A percentile compares a stretch with the other conserved stretches of the same genome.
These are phyloP conservation scores for Jamesozyma rosinii DNA, from an alignment of 805 yeast genomes.

Conservation along the genomic window DNA sequence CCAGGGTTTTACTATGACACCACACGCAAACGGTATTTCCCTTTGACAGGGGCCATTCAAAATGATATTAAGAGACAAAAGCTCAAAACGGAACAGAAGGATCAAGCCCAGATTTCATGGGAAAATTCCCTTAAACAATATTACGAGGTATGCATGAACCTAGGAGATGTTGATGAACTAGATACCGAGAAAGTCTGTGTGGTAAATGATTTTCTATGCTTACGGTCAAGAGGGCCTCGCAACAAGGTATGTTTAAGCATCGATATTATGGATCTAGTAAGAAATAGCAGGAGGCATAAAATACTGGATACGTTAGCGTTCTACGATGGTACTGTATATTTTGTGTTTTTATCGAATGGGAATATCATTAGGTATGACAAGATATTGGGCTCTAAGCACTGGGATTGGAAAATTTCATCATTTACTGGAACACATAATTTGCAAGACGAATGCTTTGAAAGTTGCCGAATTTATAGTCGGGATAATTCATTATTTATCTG, in stretches of 20 bases:
- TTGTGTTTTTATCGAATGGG: background rate
- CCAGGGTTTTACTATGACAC: conserved; percentile 27
- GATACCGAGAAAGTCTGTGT: background rate
- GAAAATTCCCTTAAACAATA: background rate
- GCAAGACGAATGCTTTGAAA: background rate
- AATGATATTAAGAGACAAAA: conserved; percentile 4
- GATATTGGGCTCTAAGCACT: background rate
- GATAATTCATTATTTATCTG: background rate
- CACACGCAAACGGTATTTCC: conserved; percentile 21
- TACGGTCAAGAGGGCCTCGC: background rate
- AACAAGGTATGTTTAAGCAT: background rate
- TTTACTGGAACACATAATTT: background rate
- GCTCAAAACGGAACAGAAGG: background rate
- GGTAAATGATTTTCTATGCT: too few species aligned
- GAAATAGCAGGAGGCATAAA: background rate
- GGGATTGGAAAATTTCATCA: background rate
- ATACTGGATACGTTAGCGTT: background rate
- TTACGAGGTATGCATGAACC: background rate
- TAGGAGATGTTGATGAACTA: background rate
- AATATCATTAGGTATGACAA: background rate
- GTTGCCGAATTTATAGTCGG: background rate
- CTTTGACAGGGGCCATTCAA: conserved; percentile 3
- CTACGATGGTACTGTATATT: background rate
- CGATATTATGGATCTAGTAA: background rate
- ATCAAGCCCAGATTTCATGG: background rate